Conservation (phyloP, 306 rosid species). For the Vigna reflexopilosa region DNA sequence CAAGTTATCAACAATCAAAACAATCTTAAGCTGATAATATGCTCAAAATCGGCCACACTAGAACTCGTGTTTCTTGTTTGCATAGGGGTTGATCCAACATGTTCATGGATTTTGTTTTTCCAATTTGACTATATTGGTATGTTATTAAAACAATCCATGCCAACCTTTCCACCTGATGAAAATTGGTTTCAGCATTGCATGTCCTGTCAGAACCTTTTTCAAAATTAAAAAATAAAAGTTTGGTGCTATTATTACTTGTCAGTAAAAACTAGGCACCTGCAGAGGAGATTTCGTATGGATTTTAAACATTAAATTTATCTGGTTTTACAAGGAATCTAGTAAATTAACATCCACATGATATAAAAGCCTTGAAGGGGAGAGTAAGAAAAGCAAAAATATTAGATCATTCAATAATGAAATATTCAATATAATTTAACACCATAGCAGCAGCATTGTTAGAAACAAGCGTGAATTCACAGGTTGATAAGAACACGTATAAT, state of each 20-base stretch:
- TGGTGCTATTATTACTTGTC: background rate
- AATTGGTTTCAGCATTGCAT: too few species aligned
- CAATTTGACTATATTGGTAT: too few species aligned
- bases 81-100: too few species aligned
- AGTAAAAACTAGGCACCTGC: too few species aligned
- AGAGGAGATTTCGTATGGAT: background rate
- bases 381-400: background rate
- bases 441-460: constrained; percentile 17
- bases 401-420: constrained; percentile 24
- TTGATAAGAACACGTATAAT: background rate
- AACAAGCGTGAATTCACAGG: constrained; percentile 14
- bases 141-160: too few species aligned
- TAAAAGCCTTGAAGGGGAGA: background rate
- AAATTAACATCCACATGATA: background rate
- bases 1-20: too few species aligned
- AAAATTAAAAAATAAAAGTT: background rate
- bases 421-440: constrained; percentile 28
- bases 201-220: too few species aligned
- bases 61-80: too few species aligned
- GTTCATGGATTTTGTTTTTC: too few species aligned
- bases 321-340: background rate
- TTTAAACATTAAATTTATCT: background rate
- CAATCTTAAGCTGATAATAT: too few species aligned
- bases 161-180: too few species aligned
- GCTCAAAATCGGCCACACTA: too few species aligned